These are phyloP conservation scores for Rutstroemia sp. DNA, from an alignment of 2,329 filamentous ascomycete genomes.

Conservation along the genomic window DNA sequence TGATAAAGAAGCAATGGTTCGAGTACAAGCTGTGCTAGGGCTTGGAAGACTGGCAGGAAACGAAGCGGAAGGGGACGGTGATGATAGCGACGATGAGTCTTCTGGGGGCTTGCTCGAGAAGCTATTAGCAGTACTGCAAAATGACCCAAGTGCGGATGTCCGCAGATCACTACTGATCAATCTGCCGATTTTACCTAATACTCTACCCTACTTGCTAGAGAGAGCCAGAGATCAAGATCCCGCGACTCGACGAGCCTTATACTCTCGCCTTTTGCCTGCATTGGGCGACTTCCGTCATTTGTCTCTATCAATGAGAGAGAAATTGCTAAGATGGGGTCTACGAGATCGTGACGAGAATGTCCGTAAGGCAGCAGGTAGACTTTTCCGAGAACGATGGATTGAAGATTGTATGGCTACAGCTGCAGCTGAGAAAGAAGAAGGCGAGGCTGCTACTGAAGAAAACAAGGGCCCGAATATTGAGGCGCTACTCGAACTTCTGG, in stretches of 20 bases:
- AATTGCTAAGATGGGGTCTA: constrained; percentile 88
- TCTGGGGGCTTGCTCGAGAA: constrained; percentile 70
- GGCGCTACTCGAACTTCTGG: constrained; percentile 82
- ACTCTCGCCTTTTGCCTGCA: constrained; percentile 77
- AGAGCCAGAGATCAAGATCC: constrained; percentile 84
- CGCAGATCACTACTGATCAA: constrained; percentile 82
- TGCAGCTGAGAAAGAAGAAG: constrained; percentile 50
- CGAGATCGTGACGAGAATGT: constrained; percentile 92
- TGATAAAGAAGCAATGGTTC: constrained; percentile 89
- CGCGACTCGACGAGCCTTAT: constrained; percentile 75
- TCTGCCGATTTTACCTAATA: constrained; percentile 75
- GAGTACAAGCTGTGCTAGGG: constrained; percentile 85
- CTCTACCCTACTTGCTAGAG: constrained; percentile 82
- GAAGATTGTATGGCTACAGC: constrained; percentile 77
- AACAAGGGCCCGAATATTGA: constrained; percentile 63
- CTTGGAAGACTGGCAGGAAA: constrained; percentile 79
- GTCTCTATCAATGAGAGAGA: constrained; percentile 89
- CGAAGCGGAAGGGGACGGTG: constrained; percentile 61
- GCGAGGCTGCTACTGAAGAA: constrained; percentile 36
- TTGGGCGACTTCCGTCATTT: constrained; percentile 92
- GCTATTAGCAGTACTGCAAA: constrained; percentile 80
- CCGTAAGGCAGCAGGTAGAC: constrained; percentile 77
- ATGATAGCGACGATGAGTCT: constrained; percentile 63
- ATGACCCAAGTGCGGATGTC: constrained; percentile 91
- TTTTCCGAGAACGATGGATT: constrained; percentile 96